These are phyloP conservation scores for Quercus ilex DNA, from an alignment of 306 rosid species.

Conservation along the genomic window DNA sequence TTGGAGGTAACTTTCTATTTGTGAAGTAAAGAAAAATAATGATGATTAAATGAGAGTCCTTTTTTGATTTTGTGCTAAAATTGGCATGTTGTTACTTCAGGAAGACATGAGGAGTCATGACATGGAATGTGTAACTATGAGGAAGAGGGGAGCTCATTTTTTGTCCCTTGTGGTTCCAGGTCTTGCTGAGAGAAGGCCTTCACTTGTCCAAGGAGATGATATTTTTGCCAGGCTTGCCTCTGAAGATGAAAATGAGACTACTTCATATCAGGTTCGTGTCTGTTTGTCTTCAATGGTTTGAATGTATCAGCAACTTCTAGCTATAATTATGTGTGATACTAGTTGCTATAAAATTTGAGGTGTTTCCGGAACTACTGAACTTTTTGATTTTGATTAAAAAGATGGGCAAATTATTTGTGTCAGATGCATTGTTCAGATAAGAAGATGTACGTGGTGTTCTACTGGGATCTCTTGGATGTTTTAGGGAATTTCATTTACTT, in stretches of 20 bases:
- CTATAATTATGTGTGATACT: constrained; percentile 8
- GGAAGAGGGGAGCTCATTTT: constrained; percentile 34
- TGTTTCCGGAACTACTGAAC: neutral
- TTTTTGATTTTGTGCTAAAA: constrained; percentile 22
- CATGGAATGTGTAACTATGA: constrained; percentile 63
- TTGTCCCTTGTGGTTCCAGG: constrained; percentile 86
- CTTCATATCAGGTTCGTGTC: constrained; percentile 55
- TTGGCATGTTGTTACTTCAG: constrained; percentile 39
- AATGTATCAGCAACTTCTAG: neutral
- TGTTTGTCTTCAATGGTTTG: constrained; percentile 10
- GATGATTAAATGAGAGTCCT: neutral
- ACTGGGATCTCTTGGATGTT: neutral
- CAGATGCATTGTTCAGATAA: neutral
- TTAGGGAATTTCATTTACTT: neutral
- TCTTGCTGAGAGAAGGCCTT: constrained; percentile 93
- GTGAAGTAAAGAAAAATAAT: neutral
- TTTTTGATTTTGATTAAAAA: neutral
- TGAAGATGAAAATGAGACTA: constrained; percentile 15
- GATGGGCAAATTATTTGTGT: neutral
- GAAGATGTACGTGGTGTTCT: neutral
- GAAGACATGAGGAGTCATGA: constrained; percentile 78
- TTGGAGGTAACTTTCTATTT: constrained; percentile 56
- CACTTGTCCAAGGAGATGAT: constrained; percentile 79
- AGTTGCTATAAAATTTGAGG: neutral
- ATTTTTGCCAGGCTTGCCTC: constrained; percentile 59